A percentile compares a stretch with the other conserved stretches of the same genome.
Conservation (phyloP, 768 basidiomycete species). For the Phlegmacium glaucopus region DNA sequence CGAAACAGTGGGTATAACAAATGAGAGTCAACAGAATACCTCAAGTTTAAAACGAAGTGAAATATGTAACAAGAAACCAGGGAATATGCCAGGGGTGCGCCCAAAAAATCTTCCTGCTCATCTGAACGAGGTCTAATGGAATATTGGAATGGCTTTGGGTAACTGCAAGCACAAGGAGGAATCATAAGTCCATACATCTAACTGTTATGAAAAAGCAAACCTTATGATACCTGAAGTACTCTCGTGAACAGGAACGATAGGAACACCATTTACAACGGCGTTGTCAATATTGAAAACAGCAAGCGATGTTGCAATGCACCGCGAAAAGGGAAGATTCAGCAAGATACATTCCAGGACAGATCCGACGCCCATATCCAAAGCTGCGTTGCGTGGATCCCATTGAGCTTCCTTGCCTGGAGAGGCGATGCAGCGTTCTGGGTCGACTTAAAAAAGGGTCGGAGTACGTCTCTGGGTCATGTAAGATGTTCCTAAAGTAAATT, state of each 20-base stretch:
- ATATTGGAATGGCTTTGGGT: too few species aligned
- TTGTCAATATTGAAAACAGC: slow-evolving; percentile 48
- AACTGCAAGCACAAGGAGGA: too few species aligned
- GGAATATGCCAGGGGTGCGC: too few species aligned
- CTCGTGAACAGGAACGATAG: slow-evolving; percentile 41
- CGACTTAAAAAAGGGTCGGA: slow-evolving; percentile 47
- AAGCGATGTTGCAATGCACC: slow-evolving; percentile 38
- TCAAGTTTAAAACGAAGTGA: too few species aligned
- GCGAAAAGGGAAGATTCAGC: slow-evolving; percentile 51
- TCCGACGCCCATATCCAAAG: slow-evolving; percentile 48
- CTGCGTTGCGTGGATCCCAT: slow-evolving; percentile 36
- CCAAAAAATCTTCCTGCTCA: too few species aligned
- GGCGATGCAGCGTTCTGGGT: slow-evolving; percentile 43
- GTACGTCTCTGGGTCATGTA: slow-evolving; percentile 46
- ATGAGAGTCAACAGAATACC: too few species aligned
- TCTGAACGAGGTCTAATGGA: too few species aligned
- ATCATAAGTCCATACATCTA: too few species aligned
- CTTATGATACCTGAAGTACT: slow-evolving; percentile 44
- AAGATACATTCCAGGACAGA: slow-evolving; percentile 47
- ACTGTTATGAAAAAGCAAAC: too few species aligned
- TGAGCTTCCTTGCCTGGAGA: slow-evolving; percentile 27
- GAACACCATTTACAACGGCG: slow-evolving; percentile 39
- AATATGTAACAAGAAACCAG: too few species aligned
- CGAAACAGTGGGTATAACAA: too few species aligned
- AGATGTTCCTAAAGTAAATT: slow-evolving; percentile 49